These are phyloP conservation scores for Monoraphidium neglectum DNA, from an alignment of 139 green algal genomes.

Conservation along the genomic window DNA sequence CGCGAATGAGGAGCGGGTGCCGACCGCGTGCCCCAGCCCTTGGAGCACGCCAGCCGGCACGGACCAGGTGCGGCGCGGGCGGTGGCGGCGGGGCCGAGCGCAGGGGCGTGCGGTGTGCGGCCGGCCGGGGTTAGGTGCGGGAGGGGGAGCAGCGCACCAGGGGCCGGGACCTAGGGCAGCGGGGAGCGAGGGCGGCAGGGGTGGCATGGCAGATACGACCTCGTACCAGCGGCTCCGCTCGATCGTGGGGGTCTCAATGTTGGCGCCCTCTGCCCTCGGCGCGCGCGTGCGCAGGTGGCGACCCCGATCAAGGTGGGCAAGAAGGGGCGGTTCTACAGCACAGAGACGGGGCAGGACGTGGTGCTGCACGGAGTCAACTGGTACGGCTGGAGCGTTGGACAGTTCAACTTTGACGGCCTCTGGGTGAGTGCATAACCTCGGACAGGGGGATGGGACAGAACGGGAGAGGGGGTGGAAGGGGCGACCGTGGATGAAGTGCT, in stretches of 20 bases:
- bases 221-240: not conserved
- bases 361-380: conserved; percentile 28
- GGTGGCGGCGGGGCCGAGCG: not conserved
- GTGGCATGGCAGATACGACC: no score
- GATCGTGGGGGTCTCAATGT: no score
- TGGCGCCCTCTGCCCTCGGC: no score
- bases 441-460: no score
- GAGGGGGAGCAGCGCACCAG: no score
- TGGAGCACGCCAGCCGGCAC: conserved; percentile 15
- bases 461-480: no score
- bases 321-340: not conserved
- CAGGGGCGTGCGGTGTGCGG: not conserved
- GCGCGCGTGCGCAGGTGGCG: not conserved
- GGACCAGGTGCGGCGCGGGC: not conserved
- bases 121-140: no score
- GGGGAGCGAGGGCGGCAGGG: no score
- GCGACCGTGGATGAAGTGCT: no score
- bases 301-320: conserved; percentile 2
- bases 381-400: conserved; percentile 28
- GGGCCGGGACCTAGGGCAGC: no score
- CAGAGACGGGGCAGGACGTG: not conserved
- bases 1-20: conserved; percentile 1
- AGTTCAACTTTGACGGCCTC: conserved; percentile 27
- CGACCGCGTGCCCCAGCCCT: conserved; percentile 25
- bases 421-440: conserved; percentile 23